phyloP scores from a whole-genome alignment of 305 asterid genomes.

The Solanum chacoense region DNA sequence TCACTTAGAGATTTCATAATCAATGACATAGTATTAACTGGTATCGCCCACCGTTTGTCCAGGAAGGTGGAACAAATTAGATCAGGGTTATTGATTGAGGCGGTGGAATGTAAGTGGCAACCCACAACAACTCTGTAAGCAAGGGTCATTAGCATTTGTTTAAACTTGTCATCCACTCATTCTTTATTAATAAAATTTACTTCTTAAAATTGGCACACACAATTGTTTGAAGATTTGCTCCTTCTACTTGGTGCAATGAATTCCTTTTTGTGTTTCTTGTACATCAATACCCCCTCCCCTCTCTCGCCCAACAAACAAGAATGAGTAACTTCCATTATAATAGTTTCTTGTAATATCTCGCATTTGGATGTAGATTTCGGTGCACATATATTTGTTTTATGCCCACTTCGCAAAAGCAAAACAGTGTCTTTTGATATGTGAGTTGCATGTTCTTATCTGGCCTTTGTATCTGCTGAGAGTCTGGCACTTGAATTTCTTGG shows the following conservation, averaged over 20 bases:
- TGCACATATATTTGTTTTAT: not conserved
- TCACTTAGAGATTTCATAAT: not conserved
- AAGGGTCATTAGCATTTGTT: not conserved
- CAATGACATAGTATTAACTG: not conserved
- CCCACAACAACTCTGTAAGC: not conserved
- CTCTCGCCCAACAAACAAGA: not conserved
- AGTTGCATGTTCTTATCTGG: not conserved
- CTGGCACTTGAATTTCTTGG: not conserved
- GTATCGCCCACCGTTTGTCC: not conserved
- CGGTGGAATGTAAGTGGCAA: not conserved
- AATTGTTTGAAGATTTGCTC: not conserved
- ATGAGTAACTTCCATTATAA: not conserved
- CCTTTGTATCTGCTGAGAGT: not conserved
- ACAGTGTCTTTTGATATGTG: not conserved
- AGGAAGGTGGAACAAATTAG: not conserved
- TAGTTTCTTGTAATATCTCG: not conserved
- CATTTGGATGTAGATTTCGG: not conserved
- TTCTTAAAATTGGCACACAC: not conserved
- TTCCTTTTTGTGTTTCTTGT: not conserved
- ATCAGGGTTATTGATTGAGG: not conserved
- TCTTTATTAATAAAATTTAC: not conserved
- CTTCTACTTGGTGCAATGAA: not conserved
- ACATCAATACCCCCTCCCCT: not conserved
- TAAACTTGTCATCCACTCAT: not conserved
- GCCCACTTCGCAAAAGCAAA: not conserved